Evolutionary conservation across 495 filamentous ascomycete genomes (phyloP).

Genomic region (Neurospora tetrasperma): DNA sequence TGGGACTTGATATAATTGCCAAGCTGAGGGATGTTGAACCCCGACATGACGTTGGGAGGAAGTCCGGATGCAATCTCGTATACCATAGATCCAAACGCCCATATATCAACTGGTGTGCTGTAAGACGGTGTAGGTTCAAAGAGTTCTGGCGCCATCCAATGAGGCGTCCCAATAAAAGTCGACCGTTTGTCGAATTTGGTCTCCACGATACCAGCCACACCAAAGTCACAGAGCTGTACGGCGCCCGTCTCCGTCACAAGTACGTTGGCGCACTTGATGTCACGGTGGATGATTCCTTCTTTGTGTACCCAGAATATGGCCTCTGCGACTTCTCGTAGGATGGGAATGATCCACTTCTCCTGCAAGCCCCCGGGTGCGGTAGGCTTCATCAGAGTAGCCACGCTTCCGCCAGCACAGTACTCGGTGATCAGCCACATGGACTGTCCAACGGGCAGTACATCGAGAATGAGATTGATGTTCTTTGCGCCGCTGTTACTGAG

Average conservation of each 20-base stretch:
- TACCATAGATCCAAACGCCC: constrained; percentile 87
- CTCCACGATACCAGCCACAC: constrained; percentile 81
- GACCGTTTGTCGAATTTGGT: constrained; percentile 74
- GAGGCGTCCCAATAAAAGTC: constrained; percentile 87
- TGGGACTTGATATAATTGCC: constrained; percentile 52
- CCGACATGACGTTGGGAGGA: constrained; percentile 55
- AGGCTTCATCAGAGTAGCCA: constrained; percentile 67
- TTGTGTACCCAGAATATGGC: constrained; percentile 82
- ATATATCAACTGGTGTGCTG: constrained; percentile 75
- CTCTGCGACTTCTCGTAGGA: constrained; percentile 76
- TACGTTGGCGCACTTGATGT: constrained; percentile 93
- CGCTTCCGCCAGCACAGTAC: constrained; percentile 89
- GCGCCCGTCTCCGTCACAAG: constrained; percentile 78
- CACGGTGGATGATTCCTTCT: constrained; percentile 87
- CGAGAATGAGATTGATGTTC: constrained; percentile 85
- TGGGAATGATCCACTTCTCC: constrained; percentile 83
- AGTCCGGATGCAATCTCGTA: constrained; percentile 86
- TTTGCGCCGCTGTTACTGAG: constrained; percentile 74
- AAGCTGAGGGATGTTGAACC: constrained; percentile 40
- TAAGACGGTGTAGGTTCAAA: constrained; percentile 48
- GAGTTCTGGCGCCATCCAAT: constrained; percentile 96
- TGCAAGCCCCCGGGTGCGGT: constrained; percentile 63
- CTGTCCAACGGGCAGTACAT: constrained; percentile 74
- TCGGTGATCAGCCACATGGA: constrained; percentile 94
- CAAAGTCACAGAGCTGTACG: constrained; percentile 92